These are phyloP conservation scores for Termitomyces sp. DNA, from an alignment of 768 basidiomycete species.

Conservation along the genomic window DNA sequence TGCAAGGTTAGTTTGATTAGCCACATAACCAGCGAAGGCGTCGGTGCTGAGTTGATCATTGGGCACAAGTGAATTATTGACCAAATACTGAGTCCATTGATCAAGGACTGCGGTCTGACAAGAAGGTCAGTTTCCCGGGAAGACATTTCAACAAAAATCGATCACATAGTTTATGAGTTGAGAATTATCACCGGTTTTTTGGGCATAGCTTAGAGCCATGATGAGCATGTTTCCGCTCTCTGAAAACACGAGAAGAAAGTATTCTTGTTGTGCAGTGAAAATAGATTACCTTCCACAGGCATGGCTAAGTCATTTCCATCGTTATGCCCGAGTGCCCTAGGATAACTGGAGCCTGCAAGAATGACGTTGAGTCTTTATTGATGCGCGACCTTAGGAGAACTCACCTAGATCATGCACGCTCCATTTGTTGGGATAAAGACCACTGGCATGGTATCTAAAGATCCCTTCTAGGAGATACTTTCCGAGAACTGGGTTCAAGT, in stretches of 20 bases:
- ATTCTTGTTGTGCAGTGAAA: background rate
- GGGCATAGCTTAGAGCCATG: constrained; percentile 60
- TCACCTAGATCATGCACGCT: constrained; percentile 57
- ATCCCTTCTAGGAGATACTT: constrained; percentile 55
- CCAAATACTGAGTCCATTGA: constrained; percentile 62
- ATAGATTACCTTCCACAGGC: constrained; percentile 42
- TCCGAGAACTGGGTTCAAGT: constrained; percentile 47
- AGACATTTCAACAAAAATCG: constrained; percentile 7
- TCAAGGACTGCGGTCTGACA: constrained; percentile 37
- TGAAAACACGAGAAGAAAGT: constrained; percentile 13
- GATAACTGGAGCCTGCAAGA: constrained; percentile 30
- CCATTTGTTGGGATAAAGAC: constrained; percentile 62
- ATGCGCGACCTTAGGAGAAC: constrained; percentile 5
- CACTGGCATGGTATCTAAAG: constrained; percentile 63
- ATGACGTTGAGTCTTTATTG: background rate
- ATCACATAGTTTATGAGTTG: constrained; percentile 41
- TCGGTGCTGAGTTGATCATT: constrained; percentile 53
- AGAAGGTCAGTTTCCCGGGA: background rate
- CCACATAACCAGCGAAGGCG: constrained; percentile 45
- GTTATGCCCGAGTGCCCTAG: constrained; percentile 39
- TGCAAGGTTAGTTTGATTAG: constrained; percentile 65
- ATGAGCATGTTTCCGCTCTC: constrained; percentile 75
- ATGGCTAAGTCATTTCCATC: constrained; percentile 47
- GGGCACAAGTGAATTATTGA: constrained; percentile 45
- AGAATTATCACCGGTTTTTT: constrained; percentile 44